Evolutionary conservation across 345 rosid genomes (phyloP).

Genomic region (Populus pruinosa): DNA sequence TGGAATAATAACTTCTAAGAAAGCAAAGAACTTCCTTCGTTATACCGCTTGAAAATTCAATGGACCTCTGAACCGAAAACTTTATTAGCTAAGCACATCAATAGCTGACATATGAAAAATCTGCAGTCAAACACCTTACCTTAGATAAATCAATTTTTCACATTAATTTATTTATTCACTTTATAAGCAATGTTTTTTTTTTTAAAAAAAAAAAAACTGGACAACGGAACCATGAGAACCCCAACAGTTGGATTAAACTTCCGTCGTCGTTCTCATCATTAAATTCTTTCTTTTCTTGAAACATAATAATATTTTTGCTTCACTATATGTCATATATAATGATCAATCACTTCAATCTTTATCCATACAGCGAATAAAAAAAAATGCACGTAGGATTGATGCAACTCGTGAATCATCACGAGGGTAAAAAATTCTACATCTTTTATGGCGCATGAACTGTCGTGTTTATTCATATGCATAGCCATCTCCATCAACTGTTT

Average conservation of each 20-base stretch:
- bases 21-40: no score
- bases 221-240: background rate
- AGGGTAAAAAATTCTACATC: background rate
- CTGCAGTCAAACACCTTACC: no score
- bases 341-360: background rate
- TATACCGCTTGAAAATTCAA: no score
- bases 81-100: no score
- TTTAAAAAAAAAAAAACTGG: background rate
- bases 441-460: background rate
- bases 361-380: background rate
- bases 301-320: no score
- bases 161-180: no score
- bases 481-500: background rate
- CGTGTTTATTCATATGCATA: background rate
- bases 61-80: no score
- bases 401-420: conserved; percentile 7
- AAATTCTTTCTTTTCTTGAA: background rate
- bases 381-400: background rate
- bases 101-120: no score
- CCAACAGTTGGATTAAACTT: background rate
- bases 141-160: no score
- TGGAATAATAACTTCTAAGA: no score
- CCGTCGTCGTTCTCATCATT: background rate
- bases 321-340: background rate
- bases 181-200: no score